Conservation (phyloP, 441 rosid genomes). For the Populus hybrid region DNA sequence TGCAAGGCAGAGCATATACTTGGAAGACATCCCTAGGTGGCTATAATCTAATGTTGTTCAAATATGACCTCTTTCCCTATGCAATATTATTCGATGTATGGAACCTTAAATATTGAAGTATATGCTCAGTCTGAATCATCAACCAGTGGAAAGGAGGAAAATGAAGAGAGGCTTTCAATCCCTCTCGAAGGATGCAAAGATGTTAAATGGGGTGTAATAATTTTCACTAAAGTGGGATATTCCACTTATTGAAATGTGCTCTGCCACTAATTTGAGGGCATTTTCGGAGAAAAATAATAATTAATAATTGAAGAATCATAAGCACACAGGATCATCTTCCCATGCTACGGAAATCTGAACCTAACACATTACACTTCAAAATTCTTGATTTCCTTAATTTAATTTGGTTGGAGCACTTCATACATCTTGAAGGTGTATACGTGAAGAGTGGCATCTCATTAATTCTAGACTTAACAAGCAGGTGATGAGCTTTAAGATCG, state of each 20-base stretch:
- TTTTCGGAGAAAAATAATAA: neutral
- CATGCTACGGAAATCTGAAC: neutral
- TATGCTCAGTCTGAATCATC: constrained; percentile 21
- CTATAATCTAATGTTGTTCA: constrained; percentile 11
- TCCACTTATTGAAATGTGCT: neutral
- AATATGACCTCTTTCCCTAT: neutral
- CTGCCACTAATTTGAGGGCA: neutral
- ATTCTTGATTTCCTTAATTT: neutral
- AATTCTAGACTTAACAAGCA: neutral
- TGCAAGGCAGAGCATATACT: constrained; percentile 35
- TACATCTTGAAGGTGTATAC: neutral
- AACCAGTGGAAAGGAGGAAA: constrained; percentile 3
- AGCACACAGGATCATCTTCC: neutral
- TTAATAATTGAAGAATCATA: neutral
- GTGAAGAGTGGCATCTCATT: neutral
- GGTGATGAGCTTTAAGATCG: too few species aligned
- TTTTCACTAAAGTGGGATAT: neutral
- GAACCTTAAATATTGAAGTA: constrained; percentile 9
- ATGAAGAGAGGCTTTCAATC: constrained; percentile 5
- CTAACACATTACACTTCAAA: neutral
- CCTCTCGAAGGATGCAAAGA: constrained; percentile 6
- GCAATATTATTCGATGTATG: neutral
- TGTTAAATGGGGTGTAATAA: neutral
- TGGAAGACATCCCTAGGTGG: constrained; percentile 18
- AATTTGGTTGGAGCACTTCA: neutral